These are phyloP conservation scores for Leccinum variicolor DNA, from an alignment of 768 basidiomycete species.

Conservation along the genomic window DNA sequence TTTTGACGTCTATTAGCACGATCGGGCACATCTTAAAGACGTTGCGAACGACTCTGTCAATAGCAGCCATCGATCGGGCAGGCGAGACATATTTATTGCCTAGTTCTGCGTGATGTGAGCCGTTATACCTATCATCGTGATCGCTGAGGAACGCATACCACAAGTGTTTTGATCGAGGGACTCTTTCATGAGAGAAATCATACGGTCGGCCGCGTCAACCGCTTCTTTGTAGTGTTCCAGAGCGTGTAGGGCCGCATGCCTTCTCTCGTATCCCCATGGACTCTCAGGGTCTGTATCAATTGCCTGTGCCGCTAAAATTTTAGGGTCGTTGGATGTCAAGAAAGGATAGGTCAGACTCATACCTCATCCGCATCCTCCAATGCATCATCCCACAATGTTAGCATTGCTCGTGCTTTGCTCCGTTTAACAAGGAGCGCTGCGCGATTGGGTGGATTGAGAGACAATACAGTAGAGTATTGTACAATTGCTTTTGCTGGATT, in stretches of 20 bases:
- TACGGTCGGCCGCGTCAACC: neutral
- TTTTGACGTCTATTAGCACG: neutral
- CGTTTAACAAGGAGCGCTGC: neutral
- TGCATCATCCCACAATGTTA: neutral
- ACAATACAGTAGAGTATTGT: neutral
- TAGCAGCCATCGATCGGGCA: neutral
- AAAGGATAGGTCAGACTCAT: too few relatives aligned
- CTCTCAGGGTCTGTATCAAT: neutral
- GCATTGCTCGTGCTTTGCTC: neutral
- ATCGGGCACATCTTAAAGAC: neutral
- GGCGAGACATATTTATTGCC: neutral
- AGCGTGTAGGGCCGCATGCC: neutral
- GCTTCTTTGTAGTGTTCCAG: neutral
- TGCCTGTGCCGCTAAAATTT: neutral
- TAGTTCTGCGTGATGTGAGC: neutral
- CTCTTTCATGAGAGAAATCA: neutral
- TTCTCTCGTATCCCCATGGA: neutral
- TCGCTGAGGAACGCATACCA: neutral
- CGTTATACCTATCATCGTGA: neutral
- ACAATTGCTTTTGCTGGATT: neutral
- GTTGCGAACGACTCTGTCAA: neutral
- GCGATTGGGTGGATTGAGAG: neutral
- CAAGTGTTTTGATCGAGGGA: neutral
- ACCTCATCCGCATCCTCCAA: neutral
- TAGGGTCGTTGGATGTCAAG: neutral